These are phyloP conservation scores for Zymoseptoria passerinii DNA, from an alignment of 2,329 filamentous ascomycete species.

Conservation along the genomic window DNA sequence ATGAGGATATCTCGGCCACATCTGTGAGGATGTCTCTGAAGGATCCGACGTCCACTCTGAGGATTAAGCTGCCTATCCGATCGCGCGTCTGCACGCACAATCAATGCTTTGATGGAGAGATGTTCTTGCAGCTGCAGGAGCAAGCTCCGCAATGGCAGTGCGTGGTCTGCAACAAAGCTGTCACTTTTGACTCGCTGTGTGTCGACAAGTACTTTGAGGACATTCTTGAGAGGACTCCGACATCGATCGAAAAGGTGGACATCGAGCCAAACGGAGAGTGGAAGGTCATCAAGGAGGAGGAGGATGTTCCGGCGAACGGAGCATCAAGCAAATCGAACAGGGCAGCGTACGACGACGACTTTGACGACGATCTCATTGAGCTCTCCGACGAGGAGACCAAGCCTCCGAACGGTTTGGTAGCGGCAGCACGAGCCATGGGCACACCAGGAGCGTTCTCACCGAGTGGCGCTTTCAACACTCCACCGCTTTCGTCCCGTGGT, in stretches of 20 bases:
- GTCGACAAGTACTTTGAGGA: constrained; percentile 88
- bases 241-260: constrained; percentile 70
- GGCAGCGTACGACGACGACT: constrained; percentile 32
- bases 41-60: constrained; percentile 80
- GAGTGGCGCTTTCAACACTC: constrained; percentile 34
- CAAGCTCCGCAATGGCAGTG: constrained; percentile 97
- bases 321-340: constrained; percentile 29
- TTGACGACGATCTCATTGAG: constrained; percentile 39
- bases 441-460: constrained; percentile 21
- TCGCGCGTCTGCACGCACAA: constrained; percentile 76
- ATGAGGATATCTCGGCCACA: constrained; percentile 81
- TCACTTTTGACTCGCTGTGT: constrained; percentile 72
- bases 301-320: constrained; percentile 30
- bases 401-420: constrained; percentile 28
- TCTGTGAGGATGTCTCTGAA: constrained; percentile 85
- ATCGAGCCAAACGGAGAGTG: constrained; percentile 83
- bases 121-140: constrained; percentile 87
- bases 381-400: constrained; percentile 29
- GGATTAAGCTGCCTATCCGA: constrained; percentile 72
- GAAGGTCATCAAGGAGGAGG: constrained; percentile 45
- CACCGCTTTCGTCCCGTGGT: constrained; percentile 40
- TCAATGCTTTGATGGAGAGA: constrained; percentile 88
- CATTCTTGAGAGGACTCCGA: constrained; percentile 66
- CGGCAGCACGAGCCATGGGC: constrained; percentile 15
- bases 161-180: constrained; percentile 79